phyloP scores from a whole-genome alignment of 129 eudicot species.

The Lactuca sativa region DNA sequence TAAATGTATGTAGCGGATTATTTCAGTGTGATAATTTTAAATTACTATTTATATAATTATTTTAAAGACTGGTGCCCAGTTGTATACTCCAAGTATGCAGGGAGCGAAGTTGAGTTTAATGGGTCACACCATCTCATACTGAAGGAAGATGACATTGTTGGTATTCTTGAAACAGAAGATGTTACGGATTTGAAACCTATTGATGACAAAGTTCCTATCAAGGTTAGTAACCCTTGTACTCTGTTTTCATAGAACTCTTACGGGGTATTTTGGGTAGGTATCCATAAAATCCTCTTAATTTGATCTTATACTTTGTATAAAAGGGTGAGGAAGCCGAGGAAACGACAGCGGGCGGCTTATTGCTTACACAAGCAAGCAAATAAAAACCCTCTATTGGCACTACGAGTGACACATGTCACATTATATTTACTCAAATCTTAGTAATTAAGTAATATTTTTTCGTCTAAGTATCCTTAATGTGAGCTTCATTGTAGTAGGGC shows the following conservation, averaged over 20 bases:
- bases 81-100: slow-evolving; percentile 87
- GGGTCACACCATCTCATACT: slow-evolving; percentile 71
- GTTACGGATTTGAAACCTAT: slow-evolving; percentile 84
- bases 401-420: slow-evolving; percentile 29
- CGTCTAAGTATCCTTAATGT: no score
- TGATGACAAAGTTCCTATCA: no score
- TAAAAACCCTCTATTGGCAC: slow-evolving; percentile 91
- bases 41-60: neutral
- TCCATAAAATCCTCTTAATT: no score
- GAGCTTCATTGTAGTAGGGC: no score
- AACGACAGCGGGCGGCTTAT: slow-evolving; percentile 80
- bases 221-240: slow-evolving; percentile 42
- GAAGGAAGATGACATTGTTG: slow-evolving; percentile 91
- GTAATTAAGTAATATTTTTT: no score
- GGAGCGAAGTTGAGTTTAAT: slow-evolving; percentile 77
- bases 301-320: slow-evolving; percentile 17
- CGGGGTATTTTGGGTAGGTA: no score
- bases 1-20: no score
- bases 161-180: slow-evolving; percentile 82
- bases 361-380: slow-evolving; percentile 68
- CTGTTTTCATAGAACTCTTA: no score
- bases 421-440: no score
- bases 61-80: slow-evolving; percentile 63
- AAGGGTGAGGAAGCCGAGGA: slow-evolving; percentile 78
- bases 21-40: no score